Conservation (phyloP, 2,329 filamentous ascomycete species). For the Pseudogymnoascus pannorum region DNA sequence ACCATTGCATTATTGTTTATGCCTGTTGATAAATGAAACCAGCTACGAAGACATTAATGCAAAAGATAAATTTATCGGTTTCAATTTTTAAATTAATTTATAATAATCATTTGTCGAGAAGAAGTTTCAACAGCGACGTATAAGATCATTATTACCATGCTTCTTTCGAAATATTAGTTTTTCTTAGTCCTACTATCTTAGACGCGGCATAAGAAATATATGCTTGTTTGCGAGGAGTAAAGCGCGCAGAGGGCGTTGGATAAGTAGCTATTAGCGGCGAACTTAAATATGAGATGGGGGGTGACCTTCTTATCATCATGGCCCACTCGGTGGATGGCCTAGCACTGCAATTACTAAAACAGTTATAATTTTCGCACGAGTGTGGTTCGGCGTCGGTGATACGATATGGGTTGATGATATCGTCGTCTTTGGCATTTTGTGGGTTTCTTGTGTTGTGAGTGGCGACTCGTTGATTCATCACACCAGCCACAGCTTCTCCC, state of each 20-base stretch:
- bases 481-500: not conserved
- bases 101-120: not conserved
- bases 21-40: not conserved
- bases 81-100: not conserved
- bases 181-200: not conserved
- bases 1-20: not conserved
- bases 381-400: not conserved
- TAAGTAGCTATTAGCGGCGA: not conserved
- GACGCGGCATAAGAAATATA: not conserved
- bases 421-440: not conserved
- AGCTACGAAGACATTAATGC: not conserved
- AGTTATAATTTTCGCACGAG: not conserved
- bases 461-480: conserved; percentile 8
- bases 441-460: not conserved
- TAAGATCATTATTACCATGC: not conserved
- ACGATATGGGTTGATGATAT: not conserved
- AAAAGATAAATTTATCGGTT: not conserved
- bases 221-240: not conserved
- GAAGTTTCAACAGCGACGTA: too few species aligned
- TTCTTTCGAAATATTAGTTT: not conserved
- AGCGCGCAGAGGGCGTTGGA: not conserved
- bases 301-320: not conserved
- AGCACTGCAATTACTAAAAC: not conserved
- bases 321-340: not conserved
- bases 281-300: not conserved